These are phyloP conservation scores for Elasticomyces elasticus DNA, from an alignment of 495 filamentous ascomycete genomes.

Conservation along the genomic window DNA sequence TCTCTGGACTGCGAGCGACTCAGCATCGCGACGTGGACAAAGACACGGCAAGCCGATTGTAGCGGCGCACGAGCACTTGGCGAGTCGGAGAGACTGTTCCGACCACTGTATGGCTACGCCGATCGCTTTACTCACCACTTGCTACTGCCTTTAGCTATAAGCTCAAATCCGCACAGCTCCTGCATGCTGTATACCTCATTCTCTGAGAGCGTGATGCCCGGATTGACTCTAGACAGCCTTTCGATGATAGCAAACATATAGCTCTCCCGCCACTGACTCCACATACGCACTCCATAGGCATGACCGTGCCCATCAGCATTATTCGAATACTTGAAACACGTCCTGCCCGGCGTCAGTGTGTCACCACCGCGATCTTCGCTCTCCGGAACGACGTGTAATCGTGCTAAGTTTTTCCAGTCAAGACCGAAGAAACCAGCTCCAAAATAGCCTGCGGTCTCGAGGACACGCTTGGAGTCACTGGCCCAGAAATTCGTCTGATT, in stretches of 20 bases:
- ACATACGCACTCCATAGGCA: constrained; percentile 40
- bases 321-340: constrained; percentile 43
- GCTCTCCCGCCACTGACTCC: constrained; percentile 37
- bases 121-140: no score
- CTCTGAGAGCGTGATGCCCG: constrained; percentile 32
- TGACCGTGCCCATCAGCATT: constrained; percentile 40
- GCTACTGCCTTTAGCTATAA: constrained; percentile 42
- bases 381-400: constrained; percentile 46
- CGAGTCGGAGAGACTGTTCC: no score
- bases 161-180: constrained; percentile 54
- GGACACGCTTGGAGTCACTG: constrained; percentile 45
- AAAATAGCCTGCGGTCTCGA: constrained; percentile 50
- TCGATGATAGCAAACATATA: constrained; percentile 41
- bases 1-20: no score
- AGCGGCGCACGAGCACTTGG: no score
- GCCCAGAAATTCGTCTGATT: constrained; percentile 42
- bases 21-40: no score
- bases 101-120: no score
- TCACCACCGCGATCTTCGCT: constrained; percentile 40
- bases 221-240: constrained; percentile 39
- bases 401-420: constrained; percentile 36
- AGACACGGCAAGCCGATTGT: no score
- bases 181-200: constrained; percentile 51
- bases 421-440: constrained; percentile 47
- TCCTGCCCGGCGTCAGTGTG: constrained; percentile 51